Conservation (phyloP, 1,284 basidiomycete genomes). For the Exobasidium cylindrosporum region DNA sequence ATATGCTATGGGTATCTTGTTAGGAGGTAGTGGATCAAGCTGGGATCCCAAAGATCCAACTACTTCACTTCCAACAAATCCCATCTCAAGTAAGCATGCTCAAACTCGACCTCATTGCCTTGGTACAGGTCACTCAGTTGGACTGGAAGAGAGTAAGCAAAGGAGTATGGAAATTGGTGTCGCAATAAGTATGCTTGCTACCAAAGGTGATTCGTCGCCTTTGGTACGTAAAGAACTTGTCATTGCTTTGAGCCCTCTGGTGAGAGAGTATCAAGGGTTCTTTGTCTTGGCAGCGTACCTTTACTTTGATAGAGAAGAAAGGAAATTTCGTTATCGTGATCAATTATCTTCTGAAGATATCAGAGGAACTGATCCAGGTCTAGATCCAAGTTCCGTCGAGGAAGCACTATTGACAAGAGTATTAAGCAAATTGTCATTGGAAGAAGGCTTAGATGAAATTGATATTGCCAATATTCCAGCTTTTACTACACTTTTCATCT, state of each 20-base stretch:
- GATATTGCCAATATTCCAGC: conserved; percentile 74
- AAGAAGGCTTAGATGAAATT: conserved; percentile 70
- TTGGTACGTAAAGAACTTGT: conserved; percentile 94
- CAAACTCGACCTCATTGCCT: conserved; percentile 56
- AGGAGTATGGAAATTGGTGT: conserved; percentile 62
- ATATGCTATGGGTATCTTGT: conserved; percentile 87
- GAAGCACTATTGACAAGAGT: conserved; percentile 71
- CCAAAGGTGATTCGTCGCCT: conserved; percentile 90
- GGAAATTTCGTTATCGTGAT: conserved; percentile 58
- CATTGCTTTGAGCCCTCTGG: conserved; percentile 84
- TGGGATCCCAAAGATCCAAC: conserved; percentile 41
- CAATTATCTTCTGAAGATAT: not conserved
- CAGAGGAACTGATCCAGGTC: not conserved
- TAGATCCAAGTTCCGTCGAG: conserved; percentile 15
- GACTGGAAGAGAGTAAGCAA: conserved; percentile 71
- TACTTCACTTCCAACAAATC: conserved; percentile 27
- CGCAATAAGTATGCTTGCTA: conserved; percentile 63
- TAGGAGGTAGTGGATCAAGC: conserved; percentile 74
- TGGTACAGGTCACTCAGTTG: conserved; percentile 78
- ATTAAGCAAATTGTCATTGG: conserved; percentile 65
- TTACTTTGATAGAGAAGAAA: conserved; percentile 75
- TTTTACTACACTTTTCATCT: conserved; percentile 87
- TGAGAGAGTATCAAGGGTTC: conserved; percentile 92
- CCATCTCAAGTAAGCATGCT: conserved; percentile 8
- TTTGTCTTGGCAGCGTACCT: conserved; percentile 94